These are phyloP conservation scores for Trypanosoma grayi DNA, from an alignment of 208 protist species.

Conservation along the genomic window DNA sequence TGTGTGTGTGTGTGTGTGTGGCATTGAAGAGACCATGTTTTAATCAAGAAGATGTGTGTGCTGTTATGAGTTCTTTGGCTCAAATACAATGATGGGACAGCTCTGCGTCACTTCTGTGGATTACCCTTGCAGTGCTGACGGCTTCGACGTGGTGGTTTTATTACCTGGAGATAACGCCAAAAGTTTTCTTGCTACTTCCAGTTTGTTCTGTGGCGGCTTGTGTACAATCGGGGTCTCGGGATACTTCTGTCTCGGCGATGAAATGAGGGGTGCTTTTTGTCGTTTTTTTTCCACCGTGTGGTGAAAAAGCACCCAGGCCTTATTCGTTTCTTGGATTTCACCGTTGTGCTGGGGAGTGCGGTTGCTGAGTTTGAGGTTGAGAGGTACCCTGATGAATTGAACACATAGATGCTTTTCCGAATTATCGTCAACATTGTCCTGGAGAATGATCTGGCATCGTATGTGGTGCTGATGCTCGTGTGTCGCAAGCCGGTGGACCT, in stretches of 20 bases:
- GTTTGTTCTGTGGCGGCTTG: constrained; percentile 93
- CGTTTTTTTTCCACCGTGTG: constrained; percentile 35
- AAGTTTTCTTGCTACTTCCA: constrained; percentile 79
- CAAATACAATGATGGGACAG: constrained; percentile 48
- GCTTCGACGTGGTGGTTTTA: constrained; percentile 39
- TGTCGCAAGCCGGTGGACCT: constrained; percentile 51
- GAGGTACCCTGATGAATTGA: constrained; percentile 86
- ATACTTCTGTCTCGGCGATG: constrained; percentile 85
- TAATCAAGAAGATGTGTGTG: constrained; percentile 77
- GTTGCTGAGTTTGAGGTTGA: constrained; percentile 41
- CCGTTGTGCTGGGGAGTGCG: constrained; percentile 44
- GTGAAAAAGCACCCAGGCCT: constrained; percentile 22
- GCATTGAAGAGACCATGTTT: too few species aligned
- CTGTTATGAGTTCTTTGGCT: constrained; percentile 46
- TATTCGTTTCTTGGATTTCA: constrained; percentile 40
- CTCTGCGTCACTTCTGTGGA: constrained; percentile 54
- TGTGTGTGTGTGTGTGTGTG: too few species aligned
- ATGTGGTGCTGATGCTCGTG: constrained; percentile 69
- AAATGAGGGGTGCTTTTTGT: constrained; percentile 39
- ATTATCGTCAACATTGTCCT: constrained; percentile 93
- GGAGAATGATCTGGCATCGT: constrained; percentile 86
- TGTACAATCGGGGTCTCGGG: constrained; percentile 93
- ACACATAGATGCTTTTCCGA: constrained; percentile 94
- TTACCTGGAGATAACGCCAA: constrained; percentile 31
- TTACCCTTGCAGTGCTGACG: constrained; percentile 30